phyloP scores from a whole-genome alignment of 1,284 basidiomycete genomes.

The Lentinula novae-zelandiae region DNA sequence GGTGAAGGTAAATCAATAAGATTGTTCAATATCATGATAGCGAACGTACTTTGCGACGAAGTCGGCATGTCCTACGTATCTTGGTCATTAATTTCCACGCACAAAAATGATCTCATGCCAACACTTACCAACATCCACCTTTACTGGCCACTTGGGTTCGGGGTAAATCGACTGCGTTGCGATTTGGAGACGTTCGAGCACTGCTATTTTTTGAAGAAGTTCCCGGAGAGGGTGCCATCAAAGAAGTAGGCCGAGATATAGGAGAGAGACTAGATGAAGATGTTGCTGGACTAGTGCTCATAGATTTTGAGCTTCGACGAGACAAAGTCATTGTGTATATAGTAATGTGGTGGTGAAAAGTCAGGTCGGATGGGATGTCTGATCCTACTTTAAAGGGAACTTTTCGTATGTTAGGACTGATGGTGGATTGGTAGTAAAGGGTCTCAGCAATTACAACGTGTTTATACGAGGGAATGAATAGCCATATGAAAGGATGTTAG shows the following conservation, averaged over 20 bases:
- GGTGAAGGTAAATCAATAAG: slow-evolving; percentile 12
- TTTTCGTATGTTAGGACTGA: slow-evolving; percentile 22
- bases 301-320: slow-evolving; percentile 23
- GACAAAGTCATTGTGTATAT: slow-evolving; percentile 13
- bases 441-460: slow-evolving; percentile 23
- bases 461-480: slow-evolving; percentile 24
- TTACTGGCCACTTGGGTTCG: slow-evolving; percentile 54
- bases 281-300: slow-evolving; percentile 43
- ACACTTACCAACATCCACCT: slow-evolving; percentile 71
- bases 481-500: slow-evolving; percentile 27
- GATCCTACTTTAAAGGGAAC: slow-evolving; percentile 28
- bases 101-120: not conserved
- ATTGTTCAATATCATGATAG: not conserved
- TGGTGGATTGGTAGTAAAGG: slow-evolving; percentile 33
- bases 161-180: slow-evolving; percentile 46
- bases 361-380: slow-evolving; percentile 14
- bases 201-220: slow-evolving; percentile 33
- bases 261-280: slow-evolving; percentile 43
- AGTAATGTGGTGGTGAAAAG: slow-evolving; percentile 21
- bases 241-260: slow-evolving; percentile 32
- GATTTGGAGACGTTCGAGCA: slow-evolving; percentile 45
- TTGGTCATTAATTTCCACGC: slow-evolving; percentile 1
- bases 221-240: slow-evolving; percentile 33
- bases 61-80: slow-evolving; percentile 65
- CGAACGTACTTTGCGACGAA: slow-evolving; percentile 67